A percentile compares a stretch with the other conserved stretches of the same genome.
Conservation (phyloP, 371 early-diverging fungal species). For the Smittium culicis region DNA sequence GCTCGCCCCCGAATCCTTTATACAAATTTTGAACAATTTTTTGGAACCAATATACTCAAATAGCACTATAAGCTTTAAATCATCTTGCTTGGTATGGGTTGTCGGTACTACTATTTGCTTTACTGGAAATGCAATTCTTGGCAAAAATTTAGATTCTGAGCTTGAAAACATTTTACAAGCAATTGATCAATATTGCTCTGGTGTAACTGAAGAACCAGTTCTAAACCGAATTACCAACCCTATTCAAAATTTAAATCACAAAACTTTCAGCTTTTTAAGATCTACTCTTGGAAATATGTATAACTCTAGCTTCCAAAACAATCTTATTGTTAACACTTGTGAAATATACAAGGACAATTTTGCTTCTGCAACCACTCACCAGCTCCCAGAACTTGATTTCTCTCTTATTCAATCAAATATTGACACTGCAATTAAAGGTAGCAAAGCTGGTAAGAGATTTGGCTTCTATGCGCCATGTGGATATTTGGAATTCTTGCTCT, state of each 20-base stretch:
- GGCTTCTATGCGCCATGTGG: not conserved
- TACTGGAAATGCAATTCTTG: not conserved
- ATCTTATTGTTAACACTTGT: not conserved
- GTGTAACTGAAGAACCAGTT: not conserved
- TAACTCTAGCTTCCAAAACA: not conserved
- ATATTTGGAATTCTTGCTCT: not conserved
- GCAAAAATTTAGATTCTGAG: not conserved
- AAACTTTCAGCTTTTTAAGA: not conserved
- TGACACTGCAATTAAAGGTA: not conserved
- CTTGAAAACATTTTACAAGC: not conserved
- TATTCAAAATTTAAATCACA: not conserved
- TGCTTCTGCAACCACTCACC: not conserved
- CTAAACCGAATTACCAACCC: not conserved
- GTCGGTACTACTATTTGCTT: not conserved
- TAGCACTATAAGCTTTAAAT: not conserved
- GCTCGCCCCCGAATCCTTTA: not conserved
- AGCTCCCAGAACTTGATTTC: not conserved
- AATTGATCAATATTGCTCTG: not conserved
- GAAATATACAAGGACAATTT: not conserved
- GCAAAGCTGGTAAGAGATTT: not conserved
- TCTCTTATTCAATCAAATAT: not conserved
- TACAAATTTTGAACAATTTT: not conserved
- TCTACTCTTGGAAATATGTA: not conserved
- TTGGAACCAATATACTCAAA: not conserved
- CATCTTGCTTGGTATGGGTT: not conserved